A percentile compares a stretch with the other conserved stretches of the same genome.
Evolutionary conservation across 2,329 filamentous ascomycete species (phyloP).

Genomic region (Chaetomiaceae sp.): DNA sequence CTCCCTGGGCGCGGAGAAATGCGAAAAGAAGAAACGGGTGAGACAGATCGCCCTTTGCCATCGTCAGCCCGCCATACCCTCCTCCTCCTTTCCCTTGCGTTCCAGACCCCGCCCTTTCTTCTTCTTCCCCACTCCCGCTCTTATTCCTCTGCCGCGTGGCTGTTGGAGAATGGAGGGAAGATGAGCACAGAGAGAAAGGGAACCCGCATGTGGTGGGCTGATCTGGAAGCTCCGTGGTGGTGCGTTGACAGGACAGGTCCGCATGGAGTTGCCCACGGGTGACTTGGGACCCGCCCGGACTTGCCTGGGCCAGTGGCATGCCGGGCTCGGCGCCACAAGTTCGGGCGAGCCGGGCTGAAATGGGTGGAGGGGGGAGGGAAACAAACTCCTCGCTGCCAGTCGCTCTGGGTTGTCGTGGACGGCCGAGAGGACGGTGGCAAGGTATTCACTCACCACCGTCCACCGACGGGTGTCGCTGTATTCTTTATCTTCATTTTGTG

Average conservation of each 20-base stretch:
- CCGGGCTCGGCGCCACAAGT: constrained; percentile 2
- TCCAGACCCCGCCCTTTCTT: not conserved
- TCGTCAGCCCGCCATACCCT: constrained; percentile 1
- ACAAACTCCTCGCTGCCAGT: not conserved
- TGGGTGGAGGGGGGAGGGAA: no score
- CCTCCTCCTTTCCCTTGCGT: no score
- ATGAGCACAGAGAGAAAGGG: not conserved
- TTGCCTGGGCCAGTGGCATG: not conserved
- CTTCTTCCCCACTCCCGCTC: not conserved
- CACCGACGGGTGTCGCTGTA: no score
- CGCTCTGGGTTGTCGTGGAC: not conserved
- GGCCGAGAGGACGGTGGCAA: no score
- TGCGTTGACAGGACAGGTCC: not conserved
- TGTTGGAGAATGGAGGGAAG: not conserved
- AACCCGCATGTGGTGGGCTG: not conserved
- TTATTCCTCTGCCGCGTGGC: not conserved
- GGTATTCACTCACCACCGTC: no score
- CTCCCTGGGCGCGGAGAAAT: not conserved
- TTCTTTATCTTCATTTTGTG: no score
- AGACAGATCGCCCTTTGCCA: not conserved
- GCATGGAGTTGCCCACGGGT: not conserved
- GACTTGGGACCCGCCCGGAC: not conserved
- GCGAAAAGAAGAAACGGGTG: not conserved
- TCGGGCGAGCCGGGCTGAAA: not conserved
- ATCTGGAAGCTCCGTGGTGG: not conserved